Conservation (phyloP, 2,329 filamentous ascomycete species). For the Penicillium sp. region DNA sequence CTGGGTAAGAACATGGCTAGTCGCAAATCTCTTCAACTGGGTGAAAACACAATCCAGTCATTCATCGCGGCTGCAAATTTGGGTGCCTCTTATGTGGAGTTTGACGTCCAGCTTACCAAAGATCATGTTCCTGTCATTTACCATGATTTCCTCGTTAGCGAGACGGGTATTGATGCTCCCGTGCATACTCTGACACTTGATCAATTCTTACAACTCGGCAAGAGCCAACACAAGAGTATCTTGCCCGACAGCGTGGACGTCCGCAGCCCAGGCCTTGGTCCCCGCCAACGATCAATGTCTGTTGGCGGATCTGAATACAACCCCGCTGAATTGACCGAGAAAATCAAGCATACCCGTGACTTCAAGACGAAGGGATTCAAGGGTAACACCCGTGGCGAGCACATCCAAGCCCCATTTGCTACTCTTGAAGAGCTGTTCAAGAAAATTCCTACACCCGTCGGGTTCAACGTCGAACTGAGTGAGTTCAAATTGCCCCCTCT, state of each 20-base stretch:
- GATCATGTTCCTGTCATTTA: slow-evolving; percentile 98
- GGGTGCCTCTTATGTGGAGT: slow-evolving; percentile 71
- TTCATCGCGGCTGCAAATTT: slow-evolving; percentile 96
- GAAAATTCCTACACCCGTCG: slow-evolving; percentile 76
- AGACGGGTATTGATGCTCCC: slow-evolving; percentile 94
- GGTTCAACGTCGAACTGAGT: slow-evolving; percentile 98
- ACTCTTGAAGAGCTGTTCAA: slow-evolving; percentile 92
- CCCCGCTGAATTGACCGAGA: slow-evolving; percentile 60
- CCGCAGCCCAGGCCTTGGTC: slow-evolving; percentile 15
- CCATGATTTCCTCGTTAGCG: slow-evolving; percentile 95
- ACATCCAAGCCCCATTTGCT: slow-evolving; percentile 94
- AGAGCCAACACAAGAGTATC: slow-evolving; percentile 46
- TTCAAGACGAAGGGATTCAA: slow-evolving; percentile 96
- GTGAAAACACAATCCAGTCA: slow-evolving; percentile 92
- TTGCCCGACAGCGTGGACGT: slow-evolving; percentile 35
- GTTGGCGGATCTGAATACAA: slow-evolving; percentile 54
- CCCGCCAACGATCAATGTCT: slow-evolving; percentile 58
- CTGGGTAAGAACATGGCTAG: slow-evolving; percentile 86
- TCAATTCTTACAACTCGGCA: slow-evolving; percentile 82
- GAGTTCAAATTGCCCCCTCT: slow-evolving; percentile 29
- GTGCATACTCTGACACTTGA: slow-evolving; percentile 94
- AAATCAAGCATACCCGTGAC: slow-evolving; percentile 95
- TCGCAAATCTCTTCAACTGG: slow-evolving; percentile 85
- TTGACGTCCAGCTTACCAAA: slow-evolving; percentile 96
- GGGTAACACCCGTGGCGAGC: slow-evolving; percentile 87